Evolutionary conservation across 2,329 filamentous ascomycete genomes (phyloP).

Genomic region (Penicillium sp.): DNA sequence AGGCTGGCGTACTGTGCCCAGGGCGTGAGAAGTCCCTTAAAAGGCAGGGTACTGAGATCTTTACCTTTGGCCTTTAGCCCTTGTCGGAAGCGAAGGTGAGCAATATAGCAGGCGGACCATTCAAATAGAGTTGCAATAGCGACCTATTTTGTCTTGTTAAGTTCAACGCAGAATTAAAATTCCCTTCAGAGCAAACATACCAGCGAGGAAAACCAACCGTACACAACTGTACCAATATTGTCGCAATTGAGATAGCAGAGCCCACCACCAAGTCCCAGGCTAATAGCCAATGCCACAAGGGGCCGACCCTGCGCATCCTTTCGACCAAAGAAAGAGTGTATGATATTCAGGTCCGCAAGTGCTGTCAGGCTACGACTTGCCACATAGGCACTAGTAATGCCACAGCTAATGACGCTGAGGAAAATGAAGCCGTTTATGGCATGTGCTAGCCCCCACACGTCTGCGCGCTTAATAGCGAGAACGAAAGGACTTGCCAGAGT

Average conservation of each 20-base stretch:
- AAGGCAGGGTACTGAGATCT: conserved; percentile 23
- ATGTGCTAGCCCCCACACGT: conserved; percentile 32
- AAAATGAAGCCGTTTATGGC: conserved; percentile 37
- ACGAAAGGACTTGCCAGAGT: conserved; percentile 35
- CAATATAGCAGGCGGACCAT: conserved; percentile 28
- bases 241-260: conserved; percentile 36
- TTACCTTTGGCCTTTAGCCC: conserved; percentile 30
- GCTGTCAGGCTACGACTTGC: conserved; percentile 35
- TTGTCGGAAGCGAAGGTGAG: conserved; percentile 28
- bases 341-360: conserved; percentile 28
- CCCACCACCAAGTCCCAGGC: conserved; percentile 31
- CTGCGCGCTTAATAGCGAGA: conserved; percentile 28
- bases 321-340: conserved; percentile 22
- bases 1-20: conserved; percentile 28
- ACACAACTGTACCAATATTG: conserved; percentile 27
- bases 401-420: conserved; percentile 35
- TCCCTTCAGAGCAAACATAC: conserved; percentile 7
- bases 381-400: conserved; percentile 36
- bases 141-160: conserved; percentile 14
- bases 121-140: conserved; percentile 33
- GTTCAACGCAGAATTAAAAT: background rate
- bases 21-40: conserved; percentile 25
- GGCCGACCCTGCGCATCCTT: conserved; percentile 30
- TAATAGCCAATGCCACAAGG: conserved; percentile 29
- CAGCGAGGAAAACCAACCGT: conserved; percentile 35